Evolutionary conservation across 2,329 filamentous ascomycete species (phyloP).

Genomic region (Beauveria sp.): DNA sequence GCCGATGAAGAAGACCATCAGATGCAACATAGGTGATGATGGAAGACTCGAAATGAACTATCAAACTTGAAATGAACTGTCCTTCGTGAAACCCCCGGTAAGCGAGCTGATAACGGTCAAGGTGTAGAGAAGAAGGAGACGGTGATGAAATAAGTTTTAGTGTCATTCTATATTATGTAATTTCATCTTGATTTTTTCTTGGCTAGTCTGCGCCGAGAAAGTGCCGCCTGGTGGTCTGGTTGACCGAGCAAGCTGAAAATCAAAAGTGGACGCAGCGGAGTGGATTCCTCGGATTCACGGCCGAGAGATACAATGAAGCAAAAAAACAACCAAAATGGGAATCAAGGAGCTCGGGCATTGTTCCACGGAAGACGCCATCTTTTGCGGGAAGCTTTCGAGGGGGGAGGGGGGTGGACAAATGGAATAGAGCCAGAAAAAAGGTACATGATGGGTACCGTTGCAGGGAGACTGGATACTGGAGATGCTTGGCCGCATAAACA

Average conservation of each 20-base stretch:
- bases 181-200: background rate
- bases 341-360: background rate
- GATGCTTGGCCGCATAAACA: too few species aligned
- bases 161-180: too few species aligned
- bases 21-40: too few species aligned
- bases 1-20: too few species aligned
- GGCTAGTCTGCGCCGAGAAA: background rate
- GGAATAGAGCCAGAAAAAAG: background rate
- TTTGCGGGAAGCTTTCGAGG: background rate
- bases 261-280: background rate
- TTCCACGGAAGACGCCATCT: background rate
- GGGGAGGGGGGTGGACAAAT: background rate
- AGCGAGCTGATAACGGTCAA: too few species aligned
- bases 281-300: background rate
- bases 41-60: too few species aligned
- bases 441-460: conserved; percentile 1
- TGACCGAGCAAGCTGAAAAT: background rate
- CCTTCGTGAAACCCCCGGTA: too few species aligned
- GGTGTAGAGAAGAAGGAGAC: too few species aligned
- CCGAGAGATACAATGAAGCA: background rate
- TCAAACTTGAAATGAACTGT: too few species aligned
- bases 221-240: background rate
- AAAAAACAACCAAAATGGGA: background rate
- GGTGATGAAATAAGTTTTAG: too few species aligned
- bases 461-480: background rate